Conservation (phyloP, 2,329 filamentous ascomycete genomes). For the Verticillium zaregamsianum region DNA sequence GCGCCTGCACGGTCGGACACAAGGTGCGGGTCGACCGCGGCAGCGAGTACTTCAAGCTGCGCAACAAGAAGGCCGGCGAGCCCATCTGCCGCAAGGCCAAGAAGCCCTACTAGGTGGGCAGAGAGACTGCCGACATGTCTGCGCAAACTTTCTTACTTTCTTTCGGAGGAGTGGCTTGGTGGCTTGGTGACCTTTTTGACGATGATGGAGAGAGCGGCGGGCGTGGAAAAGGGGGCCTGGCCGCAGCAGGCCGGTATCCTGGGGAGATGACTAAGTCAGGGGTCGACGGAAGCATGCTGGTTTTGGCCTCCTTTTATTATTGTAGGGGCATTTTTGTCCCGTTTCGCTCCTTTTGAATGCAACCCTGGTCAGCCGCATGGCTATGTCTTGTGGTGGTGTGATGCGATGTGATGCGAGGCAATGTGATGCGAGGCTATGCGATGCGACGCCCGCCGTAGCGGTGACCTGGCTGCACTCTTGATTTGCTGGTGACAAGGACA, state of each 20-base stretch:
- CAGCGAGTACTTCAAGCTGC: conserved; percentile 5
- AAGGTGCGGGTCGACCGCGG: conserved; percentile 3
- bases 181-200: background rate
- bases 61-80: background rate
- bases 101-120: background rate
- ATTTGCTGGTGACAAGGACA: no score
- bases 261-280: no score
- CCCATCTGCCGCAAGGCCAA: background rate
- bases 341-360: background rate
- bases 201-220: background rate
- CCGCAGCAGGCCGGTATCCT: no score
- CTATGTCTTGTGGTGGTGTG: no score
- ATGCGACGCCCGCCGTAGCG: background rate
- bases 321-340: background rate
- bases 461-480: no score
- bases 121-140: no score
- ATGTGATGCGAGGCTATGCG: background rate
- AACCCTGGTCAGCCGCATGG: background rate
- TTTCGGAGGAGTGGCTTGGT: no score
- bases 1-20: conserved; percentile 8
- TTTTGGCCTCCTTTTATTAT: background rate
- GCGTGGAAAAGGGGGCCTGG: background rate
- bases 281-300: background rate
- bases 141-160: no score
- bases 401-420: background rate